These are phyloP conservation scores for Trichophyton benhamiae DNA, from an alignment of 2,329 filamentous ascomycete species.

Conservation along the genomic window DNA sequence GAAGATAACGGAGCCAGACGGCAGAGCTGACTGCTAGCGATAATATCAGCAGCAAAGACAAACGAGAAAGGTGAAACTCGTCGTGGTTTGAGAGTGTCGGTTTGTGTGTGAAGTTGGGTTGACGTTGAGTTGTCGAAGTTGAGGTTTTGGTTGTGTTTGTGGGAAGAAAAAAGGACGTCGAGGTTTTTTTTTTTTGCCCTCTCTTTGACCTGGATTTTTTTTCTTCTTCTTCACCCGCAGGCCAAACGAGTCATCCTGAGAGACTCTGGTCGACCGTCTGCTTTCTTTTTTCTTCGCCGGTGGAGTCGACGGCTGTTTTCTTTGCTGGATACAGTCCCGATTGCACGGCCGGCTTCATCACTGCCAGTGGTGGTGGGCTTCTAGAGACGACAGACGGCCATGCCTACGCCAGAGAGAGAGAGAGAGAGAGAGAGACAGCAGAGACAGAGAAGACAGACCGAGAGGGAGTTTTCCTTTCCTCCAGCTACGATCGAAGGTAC, in stretches of 20 bases:
- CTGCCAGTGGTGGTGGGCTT: not conserved
- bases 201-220: not conserved
- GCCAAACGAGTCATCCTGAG: not conserved
- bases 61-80: not conserved
- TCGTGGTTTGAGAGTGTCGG: not conserved
- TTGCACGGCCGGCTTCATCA: not conserved
- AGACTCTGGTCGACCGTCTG: not conserved
- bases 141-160: not conserved
- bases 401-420: slow-evolving; percentile 1
- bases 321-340: not conserved
- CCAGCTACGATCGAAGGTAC: not conserved
- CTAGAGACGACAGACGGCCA: not conserved
- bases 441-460: slow-evolving; percentile 9
- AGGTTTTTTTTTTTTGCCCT: not conserved
- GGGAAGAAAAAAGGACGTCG: not conserved
- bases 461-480: slow-evolving; percentile 4
- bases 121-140: not conserved
- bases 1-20: not conserved
- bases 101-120: not conserved
- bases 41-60: not conserved
- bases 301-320: slow-evolving; percentile 1
- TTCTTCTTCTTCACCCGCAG: not conserved
- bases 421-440: not conserved
- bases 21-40: not conserved
- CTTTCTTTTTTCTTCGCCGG: not conserved